Evolutionary conservation across 2,329 filamentous ascomycete genomes (phyloP), one percentile per base, ranked within the genome.

Genomic region (Colletotrichum sp.): DNA sequence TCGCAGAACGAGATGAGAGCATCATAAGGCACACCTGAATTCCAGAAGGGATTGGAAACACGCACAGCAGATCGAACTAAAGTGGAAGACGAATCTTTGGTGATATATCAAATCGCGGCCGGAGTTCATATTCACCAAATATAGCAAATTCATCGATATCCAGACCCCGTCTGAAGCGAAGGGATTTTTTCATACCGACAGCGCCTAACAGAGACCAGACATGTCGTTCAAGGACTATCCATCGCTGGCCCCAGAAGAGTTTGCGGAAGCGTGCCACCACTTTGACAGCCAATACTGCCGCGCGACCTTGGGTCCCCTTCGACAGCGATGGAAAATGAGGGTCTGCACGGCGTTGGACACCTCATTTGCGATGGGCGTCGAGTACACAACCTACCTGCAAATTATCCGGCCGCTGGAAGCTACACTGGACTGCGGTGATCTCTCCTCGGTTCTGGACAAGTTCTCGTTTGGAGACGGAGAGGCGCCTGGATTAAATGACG

Each of bases 251-350:
- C 80, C 85, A 13, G 88, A 91, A 55, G 93, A 95, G 81, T 95
- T 95, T 78, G 84, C 90, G 69, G 89, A 92, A 80, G 90, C 89
- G 71, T 95, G 93, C 82, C 90, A 93, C 79, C 86, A 90, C 71
- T 87, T 93, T 26, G 92, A 93, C 77, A 86, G 88, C 49, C 87
- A 83, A 77, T 93, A 93, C 82, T 87, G 89, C 73, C 89, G 87
- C 81, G 91, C 89, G 70, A 91, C 86, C 39, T 85, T 93, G 5
- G 92, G 91, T 4, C 86, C 88, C 8, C 80, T 90, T 49, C 88
- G 91, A 72, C 86, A 84, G 77, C 85, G 86, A 74, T 92, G 91
- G 89, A 90, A 89, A 80, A 85, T 93, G 73, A 85, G 86, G 71
- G 85, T 88, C 66, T 90, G 88, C 82, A 89, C 85, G 7, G 88